A percentile compares a stretch with the other conserved stretches of the same genome.
Conservation (phyloP, 1,284 basidiomycete genomes). For the Schizophyllum commune region DNA sequence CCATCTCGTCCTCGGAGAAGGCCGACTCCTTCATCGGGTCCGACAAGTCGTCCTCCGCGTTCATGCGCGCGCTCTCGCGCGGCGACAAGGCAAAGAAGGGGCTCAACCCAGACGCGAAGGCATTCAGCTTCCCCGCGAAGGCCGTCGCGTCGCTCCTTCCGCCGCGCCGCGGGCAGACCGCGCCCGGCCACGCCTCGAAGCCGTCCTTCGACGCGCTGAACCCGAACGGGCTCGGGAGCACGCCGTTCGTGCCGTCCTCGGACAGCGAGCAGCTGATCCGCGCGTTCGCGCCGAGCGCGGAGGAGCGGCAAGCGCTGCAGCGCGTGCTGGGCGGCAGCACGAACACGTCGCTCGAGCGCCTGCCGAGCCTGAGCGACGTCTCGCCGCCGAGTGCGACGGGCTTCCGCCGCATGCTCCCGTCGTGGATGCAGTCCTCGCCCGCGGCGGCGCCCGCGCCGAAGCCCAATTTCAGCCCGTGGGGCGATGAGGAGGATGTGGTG, state of each 20-base stretch:
- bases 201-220: constrained; percentile 45
- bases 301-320: constrained; percentile 71
- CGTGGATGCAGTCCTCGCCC: constrained; percentile 49
- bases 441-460: constrained; percentile 36
- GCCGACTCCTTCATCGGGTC: constrained; percentile 9
- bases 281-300: constrained; percentile 76
- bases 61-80: constrained; percentile 11
- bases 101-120: constrained; percentile 80
- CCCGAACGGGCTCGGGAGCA: constrained; percentile 40
- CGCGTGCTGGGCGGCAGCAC: constrained; percentile 60
- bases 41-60: constrained; percentile 10
- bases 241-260: constrained; percentile 32
- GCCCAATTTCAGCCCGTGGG: constrained; percentile 61
- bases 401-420: constrained; percentile 26
- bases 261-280: constrained; percentile 47
- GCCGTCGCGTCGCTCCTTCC: constrained; percentile 5
- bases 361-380: constrained; percentile 66
- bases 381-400: constrained; percentile 24
- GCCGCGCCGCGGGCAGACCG: constrained; percentile 7
- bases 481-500: constrained; percentile 40
- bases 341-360: constrained; percentile 63
- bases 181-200: constrained; percentile 12
- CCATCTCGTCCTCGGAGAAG: constrained; percentile 10
- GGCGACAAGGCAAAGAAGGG: constrained; percentile 49
- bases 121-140: constrained; percentile 50